Conservation (phyloP, 768 basidiomycete species). For the Suillus cothurnatus region DNA sequence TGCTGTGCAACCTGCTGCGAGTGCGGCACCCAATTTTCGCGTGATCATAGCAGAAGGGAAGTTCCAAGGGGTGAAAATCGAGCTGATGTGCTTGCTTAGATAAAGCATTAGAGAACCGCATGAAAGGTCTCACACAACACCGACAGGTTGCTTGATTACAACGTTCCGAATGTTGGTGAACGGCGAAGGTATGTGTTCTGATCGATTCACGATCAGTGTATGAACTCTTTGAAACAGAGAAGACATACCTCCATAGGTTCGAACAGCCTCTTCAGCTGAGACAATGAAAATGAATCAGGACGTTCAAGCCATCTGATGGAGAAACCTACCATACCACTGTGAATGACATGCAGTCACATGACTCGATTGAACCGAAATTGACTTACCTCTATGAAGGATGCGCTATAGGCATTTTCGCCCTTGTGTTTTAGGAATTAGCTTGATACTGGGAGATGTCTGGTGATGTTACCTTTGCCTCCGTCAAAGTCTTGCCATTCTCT, state of each 20-base stretch:
- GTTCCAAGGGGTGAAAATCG: conserved; percentile 87
- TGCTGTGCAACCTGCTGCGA: conserved; percentile 95
- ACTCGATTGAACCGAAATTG: conserved; percentile 11
- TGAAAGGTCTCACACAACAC: conserved; percentile 45
- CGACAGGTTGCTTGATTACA: conserved; percentile 91
- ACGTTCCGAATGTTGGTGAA: conserved; percentile 74
- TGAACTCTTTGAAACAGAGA: background rate
- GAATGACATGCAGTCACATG: conserved; percentile 9
- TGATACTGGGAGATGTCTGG: background rate
- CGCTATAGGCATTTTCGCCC: conserved; percentile 85
- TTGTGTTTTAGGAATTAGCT: conserved; percentile 26
- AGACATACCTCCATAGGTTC: conserved; percentile 81
- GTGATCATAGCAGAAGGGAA: conserved; percentile 96
- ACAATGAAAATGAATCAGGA: conserved; percentile 8
- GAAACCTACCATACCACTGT: conserved; percentile 77
- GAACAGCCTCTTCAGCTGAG: conserved; percentile 87
- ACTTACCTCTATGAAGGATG: conserved; percentile 80
- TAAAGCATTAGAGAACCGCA: background rate
- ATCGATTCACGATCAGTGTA: background rate
- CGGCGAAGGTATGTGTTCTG: conserved; percentile 84
- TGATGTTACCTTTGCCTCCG: conserved; percentile 69
- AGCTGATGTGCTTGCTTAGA: conserved; percentile 41
- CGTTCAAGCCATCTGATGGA: background rate
- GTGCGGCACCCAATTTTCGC: conserved; percentile 84
- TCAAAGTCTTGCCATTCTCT: conserved; percentile 93